Evolutionary conservation across 2,329 filamentous ascomycete species (phyloP), one percentile per base, ranked within the genome.

Genomic region (Phialophora verrucosa): DNA sequence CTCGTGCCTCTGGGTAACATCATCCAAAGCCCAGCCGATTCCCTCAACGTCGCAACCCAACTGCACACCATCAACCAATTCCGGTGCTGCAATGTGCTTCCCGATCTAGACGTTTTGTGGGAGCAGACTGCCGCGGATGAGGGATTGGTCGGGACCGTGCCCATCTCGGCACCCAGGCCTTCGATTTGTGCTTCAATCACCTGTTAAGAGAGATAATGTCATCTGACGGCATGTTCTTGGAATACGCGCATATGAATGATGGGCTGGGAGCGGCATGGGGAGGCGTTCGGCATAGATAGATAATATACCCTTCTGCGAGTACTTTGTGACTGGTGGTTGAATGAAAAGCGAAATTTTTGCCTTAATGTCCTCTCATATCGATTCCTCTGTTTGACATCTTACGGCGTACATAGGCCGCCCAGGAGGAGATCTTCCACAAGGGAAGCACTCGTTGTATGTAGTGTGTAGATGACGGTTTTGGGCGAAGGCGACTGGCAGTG

Each of bases 41-140:
- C 64, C 17, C n/a, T 3, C 7, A 55, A 54, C 6, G 60, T 67
- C 3, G 31, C 47, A 5, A 12, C 14, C 10, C 53, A 67, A 7
- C 29, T 67, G 8, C 35, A 63, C 14, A 57, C 56, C 2, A 67
- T 67, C 64, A 67, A 67, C 23, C 60, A 63, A 38, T 63, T 67
- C 50, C 55, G 61, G 3, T 67, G 64, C 64, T 67, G 64, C 49
- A 25, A 47, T 31, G 64, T 67, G 35, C 61, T 67, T 4, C 64
- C 64, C 20, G 55, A 60, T 47, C 23, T 67, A 4, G 64, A 67
- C 44, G 42, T 31, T 8, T 50, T 67, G n/a, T 67, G 64, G 64
- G 27, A 55, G 5, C 2, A 35, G 20, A 63, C 64, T 4, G 64
- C 61, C 6, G 61, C 38, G n/a, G 60, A 67, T 31, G 64, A 67